A percentile compares a stretch with the other conserved stretches of the same genome.
These are phyloP conservation scores for Globisporangium middletonii DNA, from an alignment of 352 stramenopile genomes.

Conservation along the genomic window DNA sequence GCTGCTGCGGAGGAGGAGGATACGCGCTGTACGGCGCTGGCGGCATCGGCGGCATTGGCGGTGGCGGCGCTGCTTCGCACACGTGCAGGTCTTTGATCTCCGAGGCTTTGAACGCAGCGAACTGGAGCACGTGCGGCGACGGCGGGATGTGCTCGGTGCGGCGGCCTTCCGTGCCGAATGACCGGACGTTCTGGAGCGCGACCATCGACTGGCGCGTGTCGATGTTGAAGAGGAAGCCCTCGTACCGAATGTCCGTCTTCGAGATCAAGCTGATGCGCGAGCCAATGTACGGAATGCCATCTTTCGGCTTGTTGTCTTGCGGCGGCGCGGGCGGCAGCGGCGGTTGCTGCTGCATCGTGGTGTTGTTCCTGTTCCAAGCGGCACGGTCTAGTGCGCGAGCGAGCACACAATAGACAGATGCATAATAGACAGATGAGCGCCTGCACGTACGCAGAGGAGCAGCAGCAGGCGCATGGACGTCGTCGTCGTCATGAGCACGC, in stretches of 20 bases:
- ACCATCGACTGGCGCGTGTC: constrained; percentile 81
- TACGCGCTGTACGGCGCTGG: constrained; percentile 4
- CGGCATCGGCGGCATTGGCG: constrained; percentile 13
- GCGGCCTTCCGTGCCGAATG: constrained; percentile 80
- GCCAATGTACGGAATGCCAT: constrained; percentile 76
- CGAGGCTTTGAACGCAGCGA: constrained; percentile 74
- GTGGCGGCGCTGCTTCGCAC: constrained; percentile 56
- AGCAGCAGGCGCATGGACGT: not conserved
- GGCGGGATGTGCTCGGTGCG: constrained; percentile 63
- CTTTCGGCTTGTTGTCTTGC: constrained; percentile 19
- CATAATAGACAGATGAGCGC: not conserved
- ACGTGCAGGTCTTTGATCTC: constrained; percentile 87
- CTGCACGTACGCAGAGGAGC: not conserved
- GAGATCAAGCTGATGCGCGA: constrained; percentile 80
- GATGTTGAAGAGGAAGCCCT: constrained; percentile 85
- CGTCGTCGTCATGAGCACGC: not conserved
- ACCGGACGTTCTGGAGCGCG: constrained; percentile 72
- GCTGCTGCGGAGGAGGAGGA: constrained; percentile 11
- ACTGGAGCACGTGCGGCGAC: constrained; percentile 71
- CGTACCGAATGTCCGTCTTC: constrained; percentile 86
- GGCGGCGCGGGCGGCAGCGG: constrained; percentile 15
- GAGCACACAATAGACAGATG: not conserved
- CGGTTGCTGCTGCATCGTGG: constrained; percentile 3
- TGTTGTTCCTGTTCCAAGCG: not conserved
- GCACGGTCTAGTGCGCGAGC: not conserved